Evolutionary conservation across 257 asterid genomes (phyloP), one percentile per base, ranked within the genome.

Genomic region (Avicennia marina): DNA sequence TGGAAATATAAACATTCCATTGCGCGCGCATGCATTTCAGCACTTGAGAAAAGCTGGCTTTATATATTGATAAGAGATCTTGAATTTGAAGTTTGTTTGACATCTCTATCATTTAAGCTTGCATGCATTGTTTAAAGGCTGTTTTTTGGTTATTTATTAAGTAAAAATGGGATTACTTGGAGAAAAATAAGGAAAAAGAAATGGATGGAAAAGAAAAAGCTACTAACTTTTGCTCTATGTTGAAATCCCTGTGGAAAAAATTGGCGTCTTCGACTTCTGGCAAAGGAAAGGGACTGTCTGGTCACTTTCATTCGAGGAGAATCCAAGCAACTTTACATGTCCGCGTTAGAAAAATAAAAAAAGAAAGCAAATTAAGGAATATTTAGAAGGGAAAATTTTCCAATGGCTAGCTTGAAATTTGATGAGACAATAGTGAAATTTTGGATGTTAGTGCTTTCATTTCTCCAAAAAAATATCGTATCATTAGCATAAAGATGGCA

Each of bases 281-380:
- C 15, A 60, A 60, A 33, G 29, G 4, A 29, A 42, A 43, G 29
- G 17, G 33, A 17, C 26, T 53, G 45, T 53, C 7, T 38, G 60
- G 34, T 53, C 34, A n/a, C 60, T 45, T 53, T 53, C 60, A 34
- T 18, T 53, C 34, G 34, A 33, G 60, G 60, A 29, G 46, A 53
- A 33, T 34, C 21, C 19, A 53, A 53, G 18, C 43, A 33, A 21
- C 18, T 53, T 11, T 15, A 53, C 41, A 31, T 53, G 18, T 33
- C 17, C 11, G 59, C 22, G 38, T 9, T 51, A 41, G 41, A 2
- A 6, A 6, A n/a, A n/a, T n/a, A 11, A n/a, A n/a, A n/a, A n/a
- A n/a, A n/a, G n/a, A 42, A 42, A 16, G 17, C 20, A 13, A 42
- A n/a, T n/a, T n/a, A 42, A 42, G 20, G 48, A 10, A 15, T 16